Conservation (phyloP, 2,329 filamentous ascomycete species). For the Bretziella fagacearum region DNA sequence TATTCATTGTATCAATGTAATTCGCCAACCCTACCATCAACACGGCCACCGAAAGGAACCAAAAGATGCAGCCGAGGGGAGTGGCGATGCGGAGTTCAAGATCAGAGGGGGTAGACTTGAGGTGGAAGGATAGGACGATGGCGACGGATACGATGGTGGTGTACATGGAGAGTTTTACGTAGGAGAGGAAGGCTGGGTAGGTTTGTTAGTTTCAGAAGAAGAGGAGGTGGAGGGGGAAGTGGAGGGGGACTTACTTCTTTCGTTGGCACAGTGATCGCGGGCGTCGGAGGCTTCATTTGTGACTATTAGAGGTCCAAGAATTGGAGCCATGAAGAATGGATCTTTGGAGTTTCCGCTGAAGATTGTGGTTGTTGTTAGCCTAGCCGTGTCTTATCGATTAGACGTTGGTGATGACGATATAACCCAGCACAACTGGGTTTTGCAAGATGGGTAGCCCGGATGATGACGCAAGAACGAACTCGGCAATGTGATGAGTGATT, state of each 20-base stretch:
- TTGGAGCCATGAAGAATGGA: constrained; percentile 41
- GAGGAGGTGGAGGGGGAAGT: background rate
- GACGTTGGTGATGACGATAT: too few species aligned
- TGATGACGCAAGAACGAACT: too few species aligned
- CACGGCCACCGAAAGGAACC: constrained; percentile 63
- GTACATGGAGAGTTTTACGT: constrained; percentile 75
- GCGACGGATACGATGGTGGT: constrained; percentile 80
- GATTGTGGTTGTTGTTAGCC: too few species aligned
- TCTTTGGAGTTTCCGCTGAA: background rate
- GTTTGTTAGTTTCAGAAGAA: background rate
- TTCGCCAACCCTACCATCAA: constrained; percentile 64
- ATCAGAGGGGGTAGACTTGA: constrained; percentile 52
- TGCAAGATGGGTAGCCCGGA: too few species aligned
- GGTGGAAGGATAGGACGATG: constrained; percentile 84
- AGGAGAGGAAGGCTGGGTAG: constrained; percentile 58
- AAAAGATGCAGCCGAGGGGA: constrained; percentile 78
- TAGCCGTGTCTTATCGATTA: too few species aligned
- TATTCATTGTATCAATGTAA: constrained; percentile 65
- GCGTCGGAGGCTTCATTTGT: constrained; percentile 60
- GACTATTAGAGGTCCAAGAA: constrained; percentile 52
- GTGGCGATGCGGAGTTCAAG: constrained; percentile 62
- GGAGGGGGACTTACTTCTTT: constrained; percentile 38
- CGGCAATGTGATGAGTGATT: too few species aligned
- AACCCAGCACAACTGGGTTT: too few species aligned
- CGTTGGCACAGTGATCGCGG: constrained; percentile 63